Base-by-base conservation (phyloP, 2,329 filamentous ascomycete genomes). In the Monosporascus sp. region DNA sequence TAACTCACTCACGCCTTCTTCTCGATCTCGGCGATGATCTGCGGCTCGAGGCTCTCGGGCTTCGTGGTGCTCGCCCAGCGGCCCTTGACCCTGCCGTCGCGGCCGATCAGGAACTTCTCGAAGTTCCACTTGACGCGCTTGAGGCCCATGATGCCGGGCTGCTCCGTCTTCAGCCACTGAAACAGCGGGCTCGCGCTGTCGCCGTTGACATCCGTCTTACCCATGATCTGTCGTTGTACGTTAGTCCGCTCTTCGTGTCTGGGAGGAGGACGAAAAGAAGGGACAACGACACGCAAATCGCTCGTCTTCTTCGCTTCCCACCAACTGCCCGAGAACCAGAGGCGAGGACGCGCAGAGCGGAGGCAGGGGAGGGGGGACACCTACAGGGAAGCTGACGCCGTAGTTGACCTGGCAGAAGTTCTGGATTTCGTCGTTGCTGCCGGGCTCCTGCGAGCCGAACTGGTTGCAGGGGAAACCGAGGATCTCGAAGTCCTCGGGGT, bases 71-170 rank as follows among this genome's bases (percentile, higher is more conserved):
- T 93, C 36, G 90, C 89, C 90, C 91, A 99, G 60, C 94, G 79
- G 27, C 81, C 81, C 74, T 89, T 88, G 62, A 97, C 90, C 74
- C 87, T 81, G 25, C 94, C 94, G 72, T 97, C 90, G 57, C 83
- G 82, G 56, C 87, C 88, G 60, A 99, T 78, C 59, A 99, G 76
- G 75, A 97, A 99, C 83, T 99, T 99, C 74, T 99, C 94, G 77
- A 97, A 99, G 77, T 99, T 99, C 94, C 94, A 99, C 87, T 97
- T 97, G 65, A 99, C 80, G 57, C 86, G 75, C 86, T 95, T 93
- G 67, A 97, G 71, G 20, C 94, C 94, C 75, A 97, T 75, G 52
- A 97, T 67, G 22, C 94, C 92, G 1, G 93, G 82, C 78, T 90
- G 87, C 73, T 86, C 75, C 44, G 74, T 72, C 78, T 87, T 88